Base-by-base conservation (phyloP, 2,329 filamentous ascomycete genomes). In the Aureobasidium vineae region DNA sequence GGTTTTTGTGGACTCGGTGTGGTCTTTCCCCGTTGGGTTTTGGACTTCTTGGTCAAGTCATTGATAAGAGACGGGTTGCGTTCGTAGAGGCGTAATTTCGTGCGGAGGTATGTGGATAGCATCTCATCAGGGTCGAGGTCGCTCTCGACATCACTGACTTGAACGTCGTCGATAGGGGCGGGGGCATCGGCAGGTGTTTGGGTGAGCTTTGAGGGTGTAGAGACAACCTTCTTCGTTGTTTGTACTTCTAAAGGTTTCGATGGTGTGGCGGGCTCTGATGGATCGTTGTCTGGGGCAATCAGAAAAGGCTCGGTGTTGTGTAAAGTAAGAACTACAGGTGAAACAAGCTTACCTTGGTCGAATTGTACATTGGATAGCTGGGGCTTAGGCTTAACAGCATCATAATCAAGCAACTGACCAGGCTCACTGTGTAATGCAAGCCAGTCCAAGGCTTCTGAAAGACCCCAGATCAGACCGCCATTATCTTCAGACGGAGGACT, bases 391-490 rank as follows among this genome's bases (percentile, higher is more conserved):
- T 70, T 74, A 36, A 72, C 67, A 52, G 69, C 70, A 67, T 77
- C 75, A 66, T 76, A 77, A 16, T 76, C 74, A 63, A 70, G 67
- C 26, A 76, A 68, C 57, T 75, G 72, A 26, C 68, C 70, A 31
- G 66, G 43, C 16, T 83, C 79, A 71, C 89, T 91, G 74, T 95
- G 86, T 70, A 91, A 81, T n/a, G 92, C 91, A 64, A 98, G 83
- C 91, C 92, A 97, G 72, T 97, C 91, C 23, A 99, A 77, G 31
- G 90, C 88, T 77, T 97, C 93, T 68, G 96, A 89, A 41, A 98
- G 79, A 11, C 93, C 92, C 90, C 92, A 96, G 16, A 92, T 84
- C 50, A 83, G 83, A 26, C 80, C 73, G 2, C 82, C 79, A 65
- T 89, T 83, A 69, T 86, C 87, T 36, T 77, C 75, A 67, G 76